These are phyloP conservation scores for Russula sp. DNA, from an alignment of 768 basidiomycete species.

Conservation along the genomic window DNA sequence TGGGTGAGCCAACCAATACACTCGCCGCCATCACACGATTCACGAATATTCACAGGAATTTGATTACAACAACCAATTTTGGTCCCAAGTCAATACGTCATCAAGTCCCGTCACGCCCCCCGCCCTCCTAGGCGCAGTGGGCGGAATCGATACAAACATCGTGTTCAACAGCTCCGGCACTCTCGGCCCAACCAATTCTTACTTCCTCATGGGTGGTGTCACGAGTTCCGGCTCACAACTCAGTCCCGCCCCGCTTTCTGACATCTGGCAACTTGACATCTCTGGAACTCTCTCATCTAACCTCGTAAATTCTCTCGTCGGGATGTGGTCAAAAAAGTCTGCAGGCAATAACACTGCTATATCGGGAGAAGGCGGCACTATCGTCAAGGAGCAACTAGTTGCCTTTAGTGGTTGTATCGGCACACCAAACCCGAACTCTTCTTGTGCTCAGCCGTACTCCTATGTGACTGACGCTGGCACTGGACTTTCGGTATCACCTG, in stretches of 20 bases:
- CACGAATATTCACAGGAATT: slow-evolving; percentile 48
- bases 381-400: slow-evolving; percentile 46
- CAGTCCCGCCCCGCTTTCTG: slow-evolving; percentile 42
- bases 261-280: slow-evolving; percentile 64
- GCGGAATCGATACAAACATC: slow-evolving; percentile 52
- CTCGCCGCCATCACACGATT: slow-evolving; percentile 8
- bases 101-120: slow-evolving; percentile 50
- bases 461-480: slow-evolving; percentile 62
- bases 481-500: slow-evolving; percentile 31
- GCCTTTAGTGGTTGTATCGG: slow-evolving; percentile 56
- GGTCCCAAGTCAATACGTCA: slow-evolving; percentile 49
- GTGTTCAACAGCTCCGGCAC: slow-evolving; percentile 36
- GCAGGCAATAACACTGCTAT: slow-evolving; percentile 35
- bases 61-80: slow-evolving; percentile 70
- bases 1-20: slow-evolving; percentile 47
- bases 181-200: slow-evolving; percentile 59
- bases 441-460: slow-evolving; percentile 54
- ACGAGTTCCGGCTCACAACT: slow-evolving; percentile 31
- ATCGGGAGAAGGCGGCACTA: slow-evolving; percentile 49
- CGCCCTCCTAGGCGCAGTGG: slow-evolving; percentile 59
- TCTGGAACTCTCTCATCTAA: slow-evolving; percentile 70
- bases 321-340: slow-evolving; percentile 51
- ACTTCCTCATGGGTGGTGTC: slow-evolving; percentile 68
- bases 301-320: slow-evolving; percentile 40
- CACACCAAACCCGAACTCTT: slow-evolving; percentile 31